Evolutionary conservation across 1,284 basidiomycete species (phyloP).

Genomic region (Trametes hirsuta): DNA sequence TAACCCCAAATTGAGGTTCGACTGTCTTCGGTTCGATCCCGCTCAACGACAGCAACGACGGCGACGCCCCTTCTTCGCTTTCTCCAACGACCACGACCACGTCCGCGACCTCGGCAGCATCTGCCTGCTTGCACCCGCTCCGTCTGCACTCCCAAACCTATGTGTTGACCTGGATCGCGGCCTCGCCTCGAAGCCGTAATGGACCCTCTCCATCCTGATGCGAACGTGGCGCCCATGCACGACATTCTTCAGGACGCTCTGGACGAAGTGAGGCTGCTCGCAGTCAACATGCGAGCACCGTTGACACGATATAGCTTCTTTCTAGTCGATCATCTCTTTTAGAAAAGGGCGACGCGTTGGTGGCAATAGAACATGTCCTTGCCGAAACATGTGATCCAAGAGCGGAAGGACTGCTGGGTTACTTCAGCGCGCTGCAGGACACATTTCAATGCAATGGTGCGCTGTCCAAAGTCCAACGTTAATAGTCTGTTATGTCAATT

Average conservation of each 20-base stretch:
- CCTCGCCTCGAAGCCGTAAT: constrained; percentile 3
- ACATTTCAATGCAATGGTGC: constrained; percentile 78
- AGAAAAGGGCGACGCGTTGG: constrained; percentile 54
- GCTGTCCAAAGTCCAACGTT: constrained; percentile 30
- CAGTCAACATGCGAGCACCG: constrained; percentile 10
- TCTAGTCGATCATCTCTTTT: constrained; percentile 59
- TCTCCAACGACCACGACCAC: constrained; percentile 6
- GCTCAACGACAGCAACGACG: not conserved
- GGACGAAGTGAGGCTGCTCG: constrained; percentile 55
- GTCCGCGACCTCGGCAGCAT: not conserved
- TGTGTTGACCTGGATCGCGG: not conserved
- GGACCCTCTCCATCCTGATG: constrained; percentile 16
- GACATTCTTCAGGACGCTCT: constrained; percentile 59
- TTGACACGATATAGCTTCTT: constrained; percentile 50
- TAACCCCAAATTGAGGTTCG: constrained; percentile 17
- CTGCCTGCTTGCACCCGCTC: not conserved
- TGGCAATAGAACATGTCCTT: constrained; percentile 60
- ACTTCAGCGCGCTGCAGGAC: constrained; percentile 70
- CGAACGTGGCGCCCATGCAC: constrained; percentile 38
- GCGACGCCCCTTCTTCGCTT: not conserved
- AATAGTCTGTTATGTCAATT: not conserved
- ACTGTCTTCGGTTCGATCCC: constrained; percentile 9
- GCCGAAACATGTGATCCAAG: constrained; percentile 49
- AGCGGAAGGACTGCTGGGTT: constrained; percentile 45
- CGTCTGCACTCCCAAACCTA: not conserved